Percentiles rank a stretch among this genome's conserved stretches.
phyloP scores from a whole-genome alignment of 768 basidiomycete species.

The Boletus barrowsii region DNA sequence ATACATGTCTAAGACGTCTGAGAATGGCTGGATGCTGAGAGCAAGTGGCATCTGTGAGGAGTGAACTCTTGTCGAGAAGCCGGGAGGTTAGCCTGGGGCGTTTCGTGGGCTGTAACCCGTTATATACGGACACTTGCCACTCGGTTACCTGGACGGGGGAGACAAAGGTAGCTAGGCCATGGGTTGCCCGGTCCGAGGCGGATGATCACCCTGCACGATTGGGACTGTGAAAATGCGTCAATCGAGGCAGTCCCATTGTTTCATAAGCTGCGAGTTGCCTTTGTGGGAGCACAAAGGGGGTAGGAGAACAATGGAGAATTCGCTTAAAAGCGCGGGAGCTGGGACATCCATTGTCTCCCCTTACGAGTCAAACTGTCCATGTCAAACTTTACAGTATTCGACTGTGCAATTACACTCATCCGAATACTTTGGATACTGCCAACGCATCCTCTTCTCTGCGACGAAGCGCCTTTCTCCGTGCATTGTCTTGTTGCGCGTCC shows the following conservation, averaged over 20 bases:
- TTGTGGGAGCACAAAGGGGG: slow-evolving; percentile 29
- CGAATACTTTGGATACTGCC: slow-evolving; percentile 86
- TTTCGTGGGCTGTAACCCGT: slow-evolving; percentile 3
- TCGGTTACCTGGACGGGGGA: slow-evolving; percentile 26
- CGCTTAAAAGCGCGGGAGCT: slow-evolving; percentile 12
- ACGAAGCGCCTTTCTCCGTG: slow-evolving; percentile 59
- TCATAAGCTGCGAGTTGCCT: slow-evolving; percentile 21
- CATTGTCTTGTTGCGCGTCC: slow-evolving; percentile 66
- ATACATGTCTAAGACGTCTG: slow-evolving; percentile 61
- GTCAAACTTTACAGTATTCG: background rate
- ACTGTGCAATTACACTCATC: slow-evolving; percentile 41
- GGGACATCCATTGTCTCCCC: slow-evolving; percentile 15
- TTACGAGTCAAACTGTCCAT: background rate
- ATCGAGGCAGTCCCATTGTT: slow-evolving; percentile 23
- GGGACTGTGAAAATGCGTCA: background rate
- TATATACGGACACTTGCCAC: slow-evolving; percentile 29
- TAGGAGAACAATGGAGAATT: slow-evolving; percentile 31
- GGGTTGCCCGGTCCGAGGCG: background rate
- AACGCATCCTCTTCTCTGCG: slow-evolving; percentile 72
- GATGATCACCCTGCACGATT: slow-evolving; percentile 1
- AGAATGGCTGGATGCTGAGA: slow-evolving; percentile 59
- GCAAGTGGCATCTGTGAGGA: slow-evolving; percentile 59
- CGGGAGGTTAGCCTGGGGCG: slow-evolving; percentile 12
- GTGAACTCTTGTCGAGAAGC: slow-evolving; percentile 8
- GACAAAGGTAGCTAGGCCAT: slow-evolving; percentile 27